Evolutionary conservation across 176 grass and related monocot species (phyloP), one percentile per base, ranked within the genome.

Genomic region (Leersia perrieri): DNA sequence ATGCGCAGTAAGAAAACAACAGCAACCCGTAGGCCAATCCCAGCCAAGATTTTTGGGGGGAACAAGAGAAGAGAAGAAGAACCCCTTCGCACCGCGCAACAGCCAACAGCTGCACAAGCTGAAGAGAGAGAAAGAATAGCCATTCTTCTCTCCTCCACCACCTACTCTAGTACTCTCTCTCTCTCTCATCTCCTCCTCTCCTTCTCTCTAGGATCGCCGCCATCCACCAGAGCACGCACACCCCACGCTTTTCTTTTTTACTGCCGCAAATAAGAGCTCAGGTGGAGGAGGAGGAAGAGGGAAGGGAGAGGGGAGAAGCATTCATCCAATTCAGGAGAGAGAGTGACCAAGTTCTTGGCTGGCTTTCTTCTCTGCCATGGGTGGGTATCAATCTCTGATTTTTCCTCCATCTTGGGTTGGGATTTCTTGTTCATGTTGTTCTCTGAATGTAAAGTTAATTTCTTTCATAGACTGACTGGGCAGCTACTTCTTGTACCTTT

Each of bases 121-220:
- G 25, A 63, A 22, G 63, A 42, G 34, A 11, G 64, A 34, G 66
- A 20, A 47, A 23, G 23, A 9, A 42, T 28, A 58, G 77, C 30
- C 79, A 73, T 65, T 40, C 66, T 58, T 73, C 74, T 83, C 79
- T 57, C 78, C 80, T 66, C 80, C 68, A 78, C 80, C 80, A 74
- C 86, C 80, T 79, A 82, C 78, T 45, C 75, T 62, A 38, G n/a
- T n/a, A n/a, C n/a, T 51, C 57, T 73, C 44, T 23, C 29, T 41
- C 38, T 15, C 22, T 5, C 11, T 11, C 15, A 38, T 6, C 34
- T 29, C 26, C 78, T 64, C 66, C n/a, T n/a, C n/a, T n/a, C 49
- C 49, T 53, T 53, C 49, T 53, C 49, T 65, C 41, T 55, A 67
- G 86, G 60, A 67, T 83, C 74, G 60, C 74, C 53, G 80, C n/a